Percentiles rank a stretch among this genome's conserved stretches.
These are phyloP conservation scores for Mycosphaerella sp. DNA, from an alignment of 2,329 filamentous ascomycete species.

Conservation along the genomic window DNA sequence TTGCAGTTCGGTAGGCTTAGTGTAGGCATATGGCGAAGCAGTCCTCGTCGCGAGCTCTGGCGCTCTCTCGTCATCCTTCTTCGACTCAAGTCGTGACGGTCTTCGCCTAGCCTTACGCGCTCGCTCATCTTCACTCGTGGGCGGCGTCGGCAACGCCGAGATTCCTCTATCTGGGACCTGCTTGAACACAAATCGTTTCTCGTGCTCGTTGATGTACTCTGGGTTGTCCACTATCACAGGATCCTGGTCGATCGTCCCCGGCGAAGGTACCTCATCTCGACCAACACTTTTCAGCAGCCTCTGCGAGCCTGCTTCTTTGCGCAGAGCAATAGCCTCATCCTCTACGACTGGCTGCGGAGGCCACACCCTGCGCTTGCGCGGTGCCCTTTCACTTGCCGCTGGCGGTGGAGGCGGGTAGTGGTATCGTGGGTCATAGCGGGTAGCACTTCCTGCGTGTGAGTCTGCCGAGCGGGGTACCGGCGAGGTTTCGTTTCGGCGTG, in stretches of 20 bases:
- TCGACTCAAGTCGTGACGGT: slow-evolving; percentile 33
- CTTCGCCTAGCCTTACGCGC: slow-evolving; percentile 25
- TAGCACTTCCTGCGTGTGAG: slow-evolving; percentile 3
- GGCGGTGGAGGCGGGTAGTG: slow-evolving; percentile 26
- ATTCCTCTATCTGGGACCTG: slow-evolving; percentile 10
- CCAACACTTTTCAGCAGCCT: slow-evolving; percentile 31
- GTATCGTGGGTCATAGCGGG: slow-evolving; percentile 26
- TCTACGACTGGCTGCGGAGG: slow-evolving; percentile 63
- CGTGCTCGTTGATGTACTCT: slow-evolving; percentile 31
- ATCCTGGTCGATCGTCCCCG: slow-evolving; percentile 62
- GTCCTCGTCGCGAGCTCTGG: slow-evolving; percentile 38
- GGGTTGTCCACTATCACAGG: slow-evolving; percentile 58
- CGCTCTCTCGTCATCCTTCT: slow-evolving; percentile 31
- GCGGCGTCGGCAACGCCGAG: slow-evolving; percentile 29
- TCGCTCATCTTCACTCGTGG: slow-evolving; percentile 36
- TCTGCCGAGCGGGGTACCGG: background rate
- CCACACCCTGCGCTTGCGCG: slow-evolving; percentile 32
- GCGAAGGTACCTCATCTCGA: slow-evolving; percentile 53
- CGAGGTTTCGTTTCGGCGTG: slow-evolving; percentile 7
- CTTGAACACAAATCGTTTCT: slow-evolving; percentile 55
- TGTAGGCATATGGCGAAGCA: slow-evolving; percentile 43
- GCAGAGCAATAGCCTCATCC: slow-evolving; percentile 59
- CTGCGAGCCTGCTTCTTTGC: slow-evolving; percentile 51
- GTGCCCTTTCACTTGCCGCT: slow-evolving; percentile 8
- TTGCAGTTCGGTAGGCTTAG: slow-evolving; percentile 32